Conservation (phyloP, 495 filamentous ascomycete species). For the Aspergillus diversus region DNA sequence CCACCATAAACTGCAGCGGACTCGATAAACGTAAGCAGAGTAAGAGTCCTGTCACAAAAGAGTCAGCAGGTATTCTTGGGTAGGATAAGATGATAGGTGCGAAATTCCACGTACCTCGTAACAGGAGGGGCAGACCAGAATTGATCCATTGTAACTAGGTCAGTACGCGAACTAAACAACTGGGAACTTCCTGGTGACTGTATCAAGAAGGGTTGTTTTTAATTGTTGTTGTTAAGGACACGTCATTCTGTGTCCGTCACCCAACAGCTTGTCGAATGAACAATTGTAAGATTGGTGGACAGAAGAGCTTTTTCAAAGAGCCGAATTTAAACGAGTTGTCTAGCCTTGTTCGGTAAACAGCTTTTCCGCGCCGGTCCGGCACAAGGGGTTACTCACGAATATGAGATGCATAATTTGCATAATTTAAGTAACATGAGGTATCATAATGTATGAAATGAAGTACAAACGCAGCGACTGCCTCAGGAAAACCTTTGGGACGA, state of each 20-base stretch:
- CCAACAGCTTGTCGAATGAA: constrained; percentile 9
- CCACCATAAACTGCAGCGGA: constrained; percentile 66
- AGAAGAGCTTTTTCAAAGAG: not conserved
- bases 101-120: constrained; percentile 55
- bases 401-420: not conserved
- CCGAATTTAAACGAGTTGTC: constrained; percentile 10
- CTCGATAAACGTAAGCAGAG: constrained; percentile 65
- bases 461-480: too few species aligned
- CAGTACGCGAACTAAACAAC: constrained; percentile 16
- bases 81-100: not conserved
- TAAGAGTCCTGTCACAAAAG: constrained; percentile 61
- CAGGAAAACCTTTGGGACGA: too few species aligned
- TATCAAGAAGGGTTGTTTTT: not conserved
- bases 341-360: constrained; percentile 15
- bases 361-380: constrained; percentile 19
- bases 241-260: constrained; percentile 14
- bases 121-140: constrained; percentile 75
- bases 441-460: not conserved
- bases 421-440: constrained; percentile 11
- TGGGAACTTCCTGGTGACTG: constrained; percentile 20
- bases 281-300: not conserved
- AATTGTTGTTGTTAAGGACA: constrained; percentile 4
- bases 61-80: not conserved
- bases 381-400: too few species aligned
- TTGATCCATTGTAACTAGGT: constrained; percentile 54